Evolutionary conservation across 2,329 filamentous ascomycete species (phyloP), one percentile per base, ranked within the genome.

Genomic region (Uncinocarpus reesii): DNA sequence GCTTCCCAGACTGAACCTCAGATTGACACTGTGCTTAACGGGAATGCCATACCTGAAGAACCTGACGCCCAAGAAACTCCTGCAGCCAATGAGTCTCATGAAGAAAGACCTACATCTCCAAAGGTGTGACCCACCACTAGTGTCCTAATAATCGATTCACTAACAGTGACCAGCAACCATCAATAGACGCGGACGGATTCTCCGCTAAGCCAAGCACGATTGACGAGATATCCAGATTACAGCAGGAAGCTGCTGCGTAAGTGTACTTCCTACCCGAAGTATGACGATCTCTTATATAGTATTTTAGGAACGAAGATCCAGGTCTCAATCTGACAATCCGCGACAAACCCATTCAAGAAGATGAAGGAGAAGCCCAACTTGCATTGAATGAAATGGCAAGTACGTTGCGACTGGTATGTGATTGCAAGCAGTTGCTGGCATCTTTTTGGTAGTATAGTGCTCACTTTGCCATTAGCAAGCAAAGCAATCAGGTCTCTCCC

Each of bases 401-500:
- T 53, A 70, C 70, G n/a, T 57, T 74, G 32, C 65, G 71, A 51
- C 55, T 69, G 58, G 68, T 70, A 52, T 53, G 63, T 62, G 43
- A 7, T n/a, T 26, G 4, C 3, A 29, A 42, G 35, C 7, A 7
- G 10, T 38, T 2, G 1, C 42, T 45, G 42, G n/a, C 32, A 31
- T 20, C 31, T 28, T 15, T 11, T 10, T 38, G 16, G 13, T 10
- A 3, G n/a, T 8, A 8, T 3, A 23, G 35, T 29, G 43, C 57
- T 62, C 42, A 65, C 49, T 1, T 31, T 42, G 15, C 28, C 49
- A 28, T 18, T 50, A 69, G 61, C 69, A 70, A 60, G 71, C 70
- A 34, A 69, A 69, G 49, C 66, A 68, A 31, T 64, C 67, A 31
- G 68, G 68, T 7, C 80, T 87, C 16, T 77, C 78, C 49, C 78